These are phyloP conservation scores for Didymella arachidicola DNA, from an alignment of 2,329 filamentous ascomycete species.

Conservation along the genomic window DNA sequence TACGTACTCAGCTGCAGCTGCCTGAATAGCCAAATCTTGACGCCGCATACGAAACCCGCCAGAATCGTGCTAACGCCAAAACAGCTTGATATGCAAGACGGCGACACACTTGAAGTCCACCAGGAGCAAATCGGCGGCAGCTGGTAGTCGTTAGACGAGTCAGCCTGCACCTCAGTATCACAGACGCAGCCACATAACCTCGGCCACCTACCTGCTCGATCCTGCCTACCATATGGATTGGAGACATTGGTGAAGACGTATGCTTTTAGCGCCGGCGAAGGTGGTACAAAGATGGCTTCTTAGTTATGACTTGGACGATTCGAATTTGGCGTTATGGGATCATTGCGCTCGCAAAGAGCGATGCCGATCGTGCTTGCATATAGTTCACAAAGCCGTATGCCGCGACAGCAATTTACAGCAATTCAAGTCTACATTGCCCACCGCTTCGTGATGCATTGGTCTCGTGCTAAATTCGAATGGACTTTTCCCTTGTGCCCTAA, in stretches of 20 bases:
- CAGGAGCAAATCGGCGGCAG: conserved; percentile 94
- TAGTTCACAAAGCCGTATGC: conserved; percentile 31
- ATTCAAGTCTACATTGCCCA: neutral
- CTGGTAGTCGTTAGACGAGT: conserved; percentile 35
- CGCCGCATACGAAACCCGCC: neutral
- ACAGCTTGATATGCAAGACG: conserved; percentile 95
- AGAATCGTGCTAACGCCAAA: conserved; percentile 22
- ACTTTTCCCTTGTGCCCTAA: no score
- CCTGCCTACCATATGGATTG: conserved; percentile 14
- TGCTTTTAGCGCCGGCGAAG: conserved; percentile 32
- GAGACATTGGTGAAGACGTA: conserved; percentile 21
- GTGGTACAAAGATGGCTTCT: conserved; percentile 26
- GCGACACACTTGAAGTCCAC: conserved; percentile 95
- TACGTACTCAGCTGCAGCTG: conserved; percentile 61
- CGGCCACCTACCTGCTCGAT: conserved; percentile 5
- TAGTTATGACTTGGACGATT: conserved; percentile 36
- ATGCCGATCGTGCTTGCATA: conserved; percentile 36
- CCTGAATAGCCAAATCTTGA: neutral
- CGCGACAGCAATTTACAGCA: conserved; percentile 23
- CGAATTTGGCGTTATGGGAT: conserved; percentile 42
- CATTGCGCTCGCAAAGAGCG: conserved; percentile 30
- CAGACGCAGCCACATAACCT: conserved; percentile 7
- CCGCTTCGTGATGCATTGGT: neutral
- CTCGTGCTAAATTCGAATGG: neutral
- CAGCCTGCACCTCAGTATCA: conserved; percentile 9